Evolutionary conservation across 148 eudicot species (phyloP).

Genomic region (Arctostaphylos glauca): DNA sequence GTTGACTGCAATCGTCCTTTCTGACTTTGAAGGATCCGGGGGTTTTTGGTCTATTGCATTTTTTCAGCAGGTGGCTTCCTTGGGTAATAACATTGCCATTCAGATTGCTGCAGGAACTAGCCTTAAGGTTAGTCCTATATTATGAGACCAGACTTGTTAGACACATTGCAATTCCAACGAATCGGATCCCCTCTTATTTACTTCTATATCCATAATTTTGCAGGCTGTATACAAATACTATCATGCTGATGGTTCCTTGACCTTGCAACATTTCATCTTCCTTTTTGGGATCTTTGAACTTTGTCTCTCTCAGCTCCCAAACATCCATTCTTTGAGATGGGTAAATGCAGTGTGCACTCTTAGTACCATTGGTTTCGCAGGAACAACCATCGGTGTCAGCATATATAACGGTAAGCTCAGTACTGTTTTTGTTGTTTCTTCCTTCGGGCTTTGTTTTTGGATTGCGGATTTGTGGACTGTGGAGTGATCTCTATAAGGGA

Average conservation of each 20-base stretch:
- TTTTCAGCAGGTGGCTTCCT: conserved; percentile 52
- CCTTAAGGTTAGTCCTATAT: conserved; percentile 33
- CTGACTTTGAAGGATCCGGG: conserved; percentile 35
- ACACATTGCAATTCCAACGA: background rate
- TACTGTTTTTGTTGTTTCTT: background rate
- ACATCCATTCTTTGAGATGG: conserved; percentile 44
- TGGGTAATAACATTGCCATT: conserved; percentile 49
- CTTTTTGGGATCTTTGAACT: conserved; percentile 45
- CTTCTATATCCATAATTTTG: background rate
- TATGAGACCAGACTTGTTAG: background rate
- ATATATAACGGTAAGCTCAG: conserved; percentile 34
- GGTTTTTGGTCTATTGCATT: conserved; percentile 50
- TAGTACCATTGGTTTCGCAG: conserved; percentile 42
- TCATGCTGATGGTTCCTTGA: conserved; percentile 31
- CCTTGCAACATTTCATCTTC: conserved; percentile 43
- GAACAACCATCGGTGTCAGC: conserved; percentile 41
- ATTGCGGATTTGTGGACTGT: background rate
- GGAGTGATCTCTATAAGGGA: background rate
- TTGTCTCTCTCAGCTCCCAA: conserved; percentile 40
- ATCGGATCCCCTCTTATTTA: background rate
- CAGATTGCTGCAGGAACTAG: conserved; percentile 56
- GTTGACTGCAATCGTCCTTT: conserved; percentile 3
- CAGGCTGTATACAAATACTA: conserved; percentile 47
- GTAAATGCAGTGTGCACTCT: conserved; percentile 42
- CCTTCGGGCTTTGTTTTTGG: background rate